Evolutionary conservation across 1,139 yeast species (phyloP).

Genomic region (Debaryomyces coudertii): DNA sequence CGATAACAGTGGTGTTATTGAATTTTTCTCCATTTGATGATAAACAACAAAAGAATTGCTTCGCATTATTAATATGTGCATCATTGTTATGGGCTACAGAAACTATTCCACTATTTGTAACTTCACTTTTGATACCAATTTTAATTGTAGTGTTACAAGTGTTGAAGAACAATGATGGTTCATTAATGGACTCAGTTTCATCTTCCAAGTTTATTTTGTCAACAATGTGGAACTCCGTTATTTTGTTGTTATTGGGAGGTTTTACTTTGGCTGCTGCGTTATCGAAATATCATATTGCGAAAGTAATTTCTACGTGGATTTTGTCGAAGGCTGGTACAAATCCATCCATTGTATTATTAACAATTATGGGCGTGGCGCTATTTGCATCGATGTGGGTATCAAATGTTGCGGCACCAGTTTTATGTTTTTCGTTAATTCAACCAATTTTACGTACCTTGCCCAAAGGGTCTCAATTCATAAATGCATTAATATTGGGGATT

Average conservation of each 20-base stretch:
- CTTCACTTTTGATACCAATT: constrained; percentile 65
- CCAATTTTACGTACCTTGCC: constrained; percentile 67
- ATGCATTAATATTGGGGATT: constrained; percentile 69
- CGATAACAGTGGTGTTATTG: constrained; percentile 50
- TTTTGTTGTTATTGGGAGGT: constrained; percentile 70
- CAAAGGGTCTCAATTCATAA: constrained; percentile 60
- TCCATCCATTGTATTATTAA: constrained; percentile 62
- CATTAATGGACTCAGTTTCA: constrained; percentile 53
- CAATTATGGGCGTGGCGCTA: constrained; percentile 68
- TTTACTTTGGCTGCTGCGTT: constrained; percentile 75
- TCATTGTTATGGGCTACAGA: constrained; percentile 76
- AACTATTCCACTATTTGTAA: constrained; percentile 69
- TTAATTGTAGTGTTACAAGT: constrained; percentile 59
- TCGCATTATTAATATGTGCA: constrained; percentile 70
- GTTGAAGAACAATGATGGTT: constrained; percentile 59
- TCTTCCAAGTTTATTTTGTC: constrained; percentile 60
- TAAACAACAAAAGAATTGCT: constrained; percentile 62
- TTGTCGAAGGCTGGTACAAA: constrained; percentile 66
- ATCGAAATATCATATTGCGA: constrained; percentile 71
- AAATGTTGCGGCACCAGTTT: constrained; percentile 77
- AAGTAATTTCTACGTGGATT: constrained; percentile 66
- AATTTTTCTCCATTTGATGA: constrained; percentile 62
- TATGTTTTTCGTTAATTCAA: constrained; percentile 67
- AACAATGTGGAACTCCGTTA: constrained; percentile 76
- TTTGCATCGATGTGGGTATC: constrained; percentile 81